Base-by-base conservation (phyloP, 257 asterid genomes). In the Nicotiana paniculata region DNA sequence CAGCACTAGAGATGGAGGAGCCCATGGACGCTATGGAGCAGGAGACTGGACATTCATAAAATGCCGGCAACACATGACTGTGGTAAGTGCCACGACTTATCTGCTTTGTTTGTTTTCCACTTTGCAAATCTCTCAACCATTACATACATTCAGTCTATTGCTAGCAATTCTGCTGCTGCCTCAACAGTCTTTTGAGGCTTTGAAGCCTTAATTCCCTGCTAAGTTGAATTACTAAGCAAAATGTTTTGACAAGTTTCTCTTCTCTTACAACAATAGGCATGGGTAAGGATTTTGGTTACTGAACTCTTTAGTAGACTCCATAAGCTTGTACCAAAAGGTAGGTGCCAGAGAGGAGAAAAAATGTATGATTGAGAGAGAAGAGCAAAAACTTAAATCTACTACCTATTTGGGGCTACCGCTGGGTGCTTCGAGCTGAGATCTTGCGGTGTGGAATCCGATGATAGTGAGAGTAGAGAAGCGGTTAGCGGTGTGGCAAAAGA, bases 1-100 rank as follows among this genome's bases (percentile, higher is more conserved):
- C 93, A 96, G 99, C 90, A 86, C 89, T 58, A 89, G 97, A 91
- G 91, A 88, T 87, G 99, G 97, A 83, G 99, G 99, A 81, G 98
- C 99, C 83, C 99, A 96, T 91, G 97, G 97, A 77, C 90, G 98
- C 88, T 96, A 94, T 77, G 97, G 99, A 82, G 83, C 70, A 33
- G 98, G 97, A 89, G 99, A 96, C 85, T 96, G 99, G 98, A 72
- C 91, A 76, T 96, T 86, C 84, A 84, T 86, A 84, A 93, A 94
- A 89, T 96, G 99, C 81, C 95, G 99, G 79, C 95, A 94, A 85
- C 96, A 91, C 83, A 94, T 96, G 98, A 53, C 86, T 81, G 59
- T 85, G 77, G 99, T 89, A 92, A 85, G 93, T 87, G 69, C 79
- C 76, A 30, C 66, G 59, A 79, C 81, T 86, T 86, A n/a, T 67